Percentiles rank a stretch among this genome's conserved stretches.
Evolutionary conservation across 116 monocot genomes (phyloP).

Genomic region (Phalaenopsis hybrid): DNA sequence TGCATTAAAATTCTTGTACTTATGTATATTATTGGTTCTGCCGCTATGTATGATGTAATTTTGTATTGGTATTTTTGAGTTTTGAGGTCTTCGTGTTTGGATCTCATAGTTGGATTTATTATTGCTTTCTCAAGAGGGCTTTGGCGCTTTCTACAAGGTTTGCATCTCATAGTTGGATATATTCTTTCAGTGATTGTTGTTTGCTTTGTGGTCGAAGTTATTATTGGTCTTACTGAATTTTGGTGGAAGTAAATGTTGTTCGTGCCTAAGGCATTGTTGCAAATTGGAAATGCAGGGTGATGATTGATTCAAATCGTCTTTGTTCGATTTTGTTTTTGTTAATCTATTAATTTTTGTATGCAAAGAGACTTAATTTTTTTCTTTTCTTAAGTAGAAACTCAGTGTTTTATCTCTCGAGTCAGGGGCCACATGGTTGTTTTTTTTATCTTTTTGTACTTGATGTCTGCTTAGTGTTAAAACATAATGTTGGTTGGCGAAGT

Average conservation of each 20-base stretch:
- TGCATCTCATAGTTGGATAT: background rate
- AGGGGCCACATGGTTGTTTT: no score
- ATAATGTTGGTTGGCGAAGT: background rate
- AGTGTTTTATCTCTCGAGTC: background rate
- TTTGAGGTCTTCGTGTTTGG: conserved; percentile 5
- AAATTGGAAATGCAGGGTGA: background rate
- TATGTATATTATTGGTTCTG: background rate
- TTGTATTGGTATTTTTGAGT: background rate
- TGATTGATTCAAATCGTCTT: background rate
- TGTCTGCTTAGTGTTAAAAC: no score
- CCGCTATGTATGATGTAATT: background rate
- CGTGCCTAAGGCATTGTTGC: no score
- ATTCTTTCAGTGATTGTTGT: background rate
- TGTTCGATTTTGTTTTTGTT: background rate
- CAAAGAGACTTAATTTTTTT: background rate
- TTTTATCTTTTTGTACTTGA: no score
- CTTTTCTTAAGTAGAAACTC: background rate
- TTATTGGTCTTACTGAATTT: background rate
- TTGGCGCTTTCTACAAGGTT: conserved; percentile 54
- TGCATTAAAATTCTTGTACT: background rate
- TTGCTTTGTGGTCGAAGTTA: background rate
- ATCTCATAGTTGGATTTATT: conserved; percentile 14
- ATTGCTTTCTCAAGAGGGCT: conserved; percentile 41
- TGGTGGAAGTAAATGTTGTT: background rate
- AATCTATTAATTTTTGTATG: background rate